Evolutionary conservation across 2,329 filamentous ascomycete genomes (phyloP), one percentile per base, ranked within the genome.

Genomic region (Phaeomoniella chlamydospora): DNA sequence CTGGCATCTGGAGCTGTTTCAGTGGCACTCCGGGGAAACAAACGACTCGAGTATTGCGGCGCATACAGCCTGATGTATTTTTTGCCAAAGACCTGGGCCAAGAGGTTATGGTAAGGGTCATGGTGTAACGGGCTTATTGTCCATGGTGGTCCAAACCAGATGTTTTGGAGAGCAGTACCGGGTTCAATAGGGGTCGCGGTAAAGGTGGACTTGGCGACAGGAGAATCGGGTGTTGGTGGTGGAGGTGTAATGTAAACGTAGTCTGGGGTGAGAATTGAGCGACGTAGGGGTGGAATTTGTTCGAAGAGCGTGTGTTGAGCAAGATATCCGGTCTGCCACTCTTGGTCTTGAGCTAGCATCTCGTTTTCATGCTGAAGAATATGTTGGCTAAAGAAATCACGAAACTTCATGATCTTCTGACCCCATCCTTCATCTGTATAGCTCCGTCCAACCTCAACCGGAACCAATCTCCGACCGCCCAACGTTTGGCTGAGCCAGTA

Each of bases 51-150:
- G 31, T 77, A 67, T 12, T 56, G 54, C 0, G 88, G 87, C 1
- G 78, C 67, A 54, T 94, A 96, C 2, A 96, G 65, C 1, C 90
- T 71, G n/a, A 96, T 63, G 55, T 96, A 96, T 57, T 98, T 98
- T 39, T 72, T 67, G 0, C 90, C 90, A 0, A 93, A 82, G 0
- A 92, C 81, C 55, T 96, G 90, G 15, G 78, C 78, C 3, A 96
- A 71, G 33, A 96, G 73, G 51, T 96, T 96, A 52, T 94, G 84
- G 54, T 94, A 92, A 1, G 82, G 84, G 50, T 96, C 90, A 2
- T 85, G 92, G 55, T 98, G 90, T 1, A 96, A 65, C 2, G 90
- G 90, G 1, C 86, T 94, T 43, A 94, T 87, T 0, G 90, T 96
- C 34, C 76, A 77, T 0, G 76, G 65, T 0, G 90, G 90, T 0